Base-by-base conservation (phyloP, 176 grass and related monocot genomes). In the Luzula sylvatica region DNA sequence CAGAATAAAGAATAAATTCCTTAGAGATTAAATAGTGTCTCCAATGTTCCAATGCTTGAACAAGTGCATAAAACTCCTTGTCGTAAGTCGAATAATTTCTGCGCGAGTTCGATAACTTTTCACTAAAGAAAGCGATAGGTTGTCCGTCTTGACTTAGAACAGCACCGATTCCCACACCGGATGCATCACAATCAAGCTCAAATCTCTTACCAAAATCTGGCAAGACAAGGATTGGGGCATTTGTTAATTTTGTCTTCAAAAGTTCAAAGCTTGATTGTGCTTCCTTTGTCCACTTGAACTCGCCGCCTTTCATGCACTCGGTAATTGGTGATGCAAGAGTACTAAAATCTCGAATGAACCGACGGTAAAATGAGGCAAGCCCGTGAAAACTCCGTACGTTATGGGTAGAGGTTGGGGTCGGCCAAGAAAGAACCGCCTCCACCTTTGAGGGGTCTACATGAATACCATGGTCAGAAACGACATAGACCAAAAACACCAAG, bases 11-110 rank as follows among this genome's bases (percentile, higher is more conserved):
- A 12, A 50, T 19, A 52, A 66, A 66, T 14, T 66, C 40, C 8
- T 58, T 70, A 15, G 22, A 58, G 20, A 70, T 70, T 14, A 46
- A 30, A 32, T 53, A 72, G 3, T 72, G 42, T 8, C 46, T 38
- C 46, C 43, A 72, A 72, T 54, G 29, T 5, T 20, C 44, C 12
- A 63, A 50, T 20, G 18, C 56, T 62, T 20, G 13, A 35, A 44
- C 7, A 44, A 72, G 59, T 25, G 11, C 12, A 53, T 72, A 72
- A 13, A 63, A 72, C 21, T 61, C 25, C 8, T 71, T 60, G 23
- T 61, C 67, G 35, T 71, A 50, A 3, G 53, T 51, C 13, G 43
- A 47, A 28, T 71, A 71, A 24, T 55, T 69, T n/a, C 47, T 50
- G 8, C 26, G 16, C 3, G 18, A 38, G 41, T 52, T 4, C 11